These are phyloP conservation scores for Colletotrichum paranaense DNA, from an alignment of 2,329 filamentous ascomycete genomes.

Conservation along the genomic window DNA sequence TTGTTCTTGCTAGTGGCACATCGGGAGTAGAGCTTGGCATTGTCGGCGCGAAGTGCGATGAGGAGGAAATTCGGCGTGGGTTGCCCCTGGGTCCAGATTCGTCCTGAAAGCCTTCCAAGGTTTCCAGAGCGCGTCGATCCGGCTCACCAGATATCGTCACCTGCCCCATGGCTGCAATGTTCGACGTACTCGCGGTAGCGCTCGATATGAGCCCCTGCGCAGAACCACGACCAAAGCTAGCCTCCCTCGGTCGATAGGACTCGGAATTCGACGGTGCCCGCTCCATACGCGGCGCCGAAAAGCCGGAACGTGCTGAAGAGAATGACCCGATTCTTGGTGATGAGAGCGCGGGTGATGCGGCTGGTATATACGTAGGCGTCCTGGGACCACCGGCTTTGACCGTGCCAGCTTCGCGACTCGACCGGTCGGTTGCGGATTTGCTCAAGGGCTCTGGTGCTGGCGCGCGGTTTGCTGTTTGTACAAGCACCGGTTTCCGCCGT, in stretches of 20 bases:
- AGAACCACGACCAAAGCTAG: constrained; percentile 42
- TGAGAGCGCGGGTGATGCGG: constrained; percentile 12
- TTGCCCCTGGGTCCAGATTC: constrained; percentile 6
- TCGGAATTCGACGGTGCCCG: constrained; percentile 25
- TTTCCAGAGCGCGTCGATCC: constrained; percentile 39
- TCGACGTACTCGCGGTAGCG: constrained; percentile 29
- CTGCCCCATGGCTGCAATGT: constrained; percentile 32
- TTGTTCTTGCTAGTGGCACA: constrained; percentile 67
- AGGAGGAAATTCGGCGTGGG: constrained; percentile 39
- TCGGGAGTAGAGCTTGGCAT: constrained; percentile 56
- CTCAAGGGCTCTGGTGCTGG: constrained; percentile 19
- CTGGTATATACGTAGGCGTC: constrained; percentile 18
- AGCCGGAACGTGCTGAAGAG: constrained; percentile 28
- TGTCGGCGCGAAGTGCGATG: constrained; percentile 60
- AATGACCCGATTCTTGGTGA: constrained; percentile 28
- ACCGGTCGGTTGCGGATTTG: constrained; percentile 12
- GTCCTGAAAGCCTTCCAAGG: constrained; percentile 31
- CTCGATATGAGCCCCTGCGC: constrained; percentile 45
- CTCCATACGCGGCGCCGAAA: constrained; percentile 29
- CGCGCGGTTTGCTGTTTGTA: constrained; percentile 10
- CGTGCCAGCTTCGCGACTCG: constrained; percentile 8
- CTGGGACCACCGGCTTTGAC: constrained; percentile 6
- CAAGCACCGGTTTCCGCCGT: constrained; percentile 19
- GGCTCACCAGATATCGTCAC: constrained; percentile 30
- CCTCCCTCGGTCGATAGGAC: constrained; percentile 29